Conservation (phyloP, 164 flowering plant genomes). For the Umbilicus rupestris region DNA sequence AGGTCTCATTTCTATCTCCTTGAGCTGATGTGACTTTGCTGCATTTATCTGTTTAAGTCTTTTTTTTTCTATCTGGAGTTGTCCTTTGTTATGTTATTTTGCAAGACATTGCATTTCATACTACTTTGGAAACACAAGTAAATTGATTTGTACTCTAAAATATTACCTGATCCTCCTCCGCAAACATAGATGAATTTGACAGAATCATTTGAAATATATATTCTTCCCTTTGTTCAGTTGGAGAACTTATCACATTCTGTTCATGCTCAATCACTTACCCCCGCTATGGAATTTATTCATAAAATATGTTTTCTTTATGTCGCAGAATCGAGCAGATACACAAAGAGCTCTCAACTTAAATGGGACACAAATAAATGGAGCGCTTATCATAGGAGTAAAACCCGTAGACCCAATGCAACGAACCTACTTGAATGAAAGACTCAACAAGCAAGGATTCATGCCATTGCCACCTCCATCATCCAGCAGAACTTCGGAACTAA, state of each 20-base stretch:
- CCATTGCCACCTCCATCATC: conserved; percentile 48
- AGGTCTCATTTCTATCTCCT: conserved; percentile 37
- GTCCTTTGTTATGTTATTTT: not conserved
- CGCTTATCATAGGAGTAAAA: conserved; percentile 84
- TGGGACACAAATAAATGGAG: conserved; percentile 82
- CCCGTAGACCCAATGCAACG: conserved; percentile 71
- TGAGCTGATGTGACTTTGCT: not conserved
- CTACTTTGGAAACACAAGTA: not conserved
- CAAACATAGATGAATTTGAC: no score
- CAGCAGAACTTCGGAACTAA: conserved; percentile 29
- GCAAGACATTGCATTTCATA: not conserved
- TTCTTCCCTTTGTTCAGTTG: not conserved
- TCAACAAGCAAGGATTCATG: conserved; percentile 74
- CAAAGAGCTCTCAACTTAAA: conserved; percentile 76
- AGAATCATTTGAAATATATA: no score
- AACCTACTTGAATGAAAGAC: conserved; percentile 51
- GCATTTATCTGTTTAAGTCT: not conserved
- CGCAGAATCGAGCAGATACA: conserved; percentile 83
- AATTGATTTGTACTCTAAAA: not conserved
- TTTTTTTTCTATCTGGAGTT: not conserved
- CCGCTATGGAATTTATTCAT: not conserved
- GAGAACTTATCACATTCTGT: not conserved
- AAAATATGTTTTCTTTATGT: conserved; percentile 4
- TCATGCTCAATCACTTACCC: not conserved
- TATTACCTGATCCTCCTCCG: no score